These are phyloP conservation scores for Venturia carpophila DNA, from an alignment of 2,329 filamentous ascomycete genomes.

Conservation along the genomic window DNA sequence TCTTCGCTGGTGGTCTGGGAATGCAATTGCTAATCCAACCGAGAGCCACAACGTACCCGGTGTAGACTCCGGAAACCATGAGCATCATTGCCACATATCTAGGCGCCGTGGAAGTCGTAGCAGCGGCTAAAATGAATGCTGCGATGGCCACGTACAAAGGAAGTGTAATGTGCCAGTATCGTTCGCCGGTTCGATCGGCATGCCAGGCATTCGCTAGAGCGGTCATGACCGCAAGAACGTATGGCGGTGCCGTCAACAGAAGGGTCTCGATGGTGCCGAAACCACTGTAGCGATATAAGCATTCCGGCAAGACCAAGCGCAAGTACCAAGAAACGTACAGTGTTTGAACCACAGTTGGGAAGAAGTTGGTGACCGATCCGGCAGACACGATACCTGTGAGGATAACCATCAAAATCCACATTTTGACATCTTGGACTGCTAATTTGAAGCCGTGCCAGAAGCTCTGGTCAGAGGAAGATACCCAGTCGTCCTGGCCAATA, in stretches of 20 bases:
- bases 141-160: conserved; percentile 55
- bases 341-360: conserved; percentile 31
- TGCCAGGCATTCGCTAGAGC: conserved; percentile 61
- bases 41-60: conserved; percentile 53
- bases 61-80: conserved; percentile 57
- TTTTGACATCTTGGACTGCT: conserved; percentile 34
- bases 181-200: conserved; percentile 62
- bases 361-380: conserved; percentile 39
- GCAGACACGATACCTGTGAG: conserved; percentile 33
- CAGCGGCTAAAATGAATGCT: conserved; percentile 60
- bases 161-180: conserved; percentile 58
- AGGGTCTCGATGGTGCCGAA: conserved; percentile 41
- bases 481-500: conserved; percentile 35
- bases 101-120: conserved; percentile 52
- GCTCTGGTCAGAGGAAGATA: conserved; percentile 29
- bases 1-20: conserved; percentile 67
- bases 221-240: conserved; percentile 50
- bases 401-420: conserved; percentile 34
- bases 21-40: conserved; percentile 72
- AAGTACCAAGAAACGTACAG: background rate
- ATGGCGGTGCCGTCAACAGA: conserved; percentile 46
- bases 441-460: conserved; percentile 35
- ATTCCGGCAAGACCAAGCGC: conserved; percentile 26
- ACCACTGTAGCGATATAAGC: conserved; percentile 26
- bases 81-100: conserved; percentile 66